Percentiles rank a stretch among this genome's conserved stretches.
Evolutionary conservation across 2,329 filamentous ascomycete genomes (phyloP).

Genomic region (Ophiostoma ulmi): DNA sequence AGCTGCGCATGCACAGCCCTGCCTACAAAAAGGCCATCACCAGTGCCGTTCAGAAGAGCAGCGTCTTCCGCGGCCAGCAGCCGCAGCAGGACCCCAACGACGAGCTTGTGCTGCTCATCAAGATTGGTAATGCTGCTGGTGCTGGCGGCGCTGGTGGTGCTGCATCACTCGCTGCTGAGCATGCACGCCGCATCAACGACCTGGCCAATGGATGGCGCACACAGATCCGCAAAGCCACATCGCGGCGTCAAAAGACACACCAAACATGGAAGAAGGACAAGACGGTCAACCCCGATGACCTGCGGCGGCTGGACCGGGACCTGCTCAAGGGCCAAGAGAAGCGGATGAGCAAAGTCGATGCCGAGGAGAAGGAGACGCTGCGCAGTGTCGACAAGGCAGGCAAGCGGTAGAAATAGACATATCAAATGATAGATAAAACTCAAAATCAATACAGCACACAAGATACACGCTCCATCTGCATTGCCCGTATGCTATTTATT

Average conservation of each 20-base stretch:
- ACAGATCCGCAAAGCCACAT: slow-evolving; percentile 38
- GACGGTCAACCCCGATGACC: slow-evolving; percentile 41
- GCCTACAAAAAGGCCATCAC: slow-evolving; percentile 27
- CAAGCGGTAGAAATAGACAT: neutral
- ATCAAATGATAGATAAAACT: neutral
- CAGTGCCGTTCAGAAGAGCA: slow-evolving; percentile 27
- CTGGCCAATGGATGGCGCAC: slow-evolving; percentile 48
- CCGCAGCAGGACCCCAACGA: slow-evolving; percentile 52
- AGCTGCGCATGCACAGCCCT: slow-evolving; percentile 30
- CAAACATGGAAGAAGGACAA: slow-evolving; percentile 46
- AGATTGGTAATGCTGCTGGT: slow-evolving; percentile 41
- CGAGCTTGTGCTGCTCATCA: slow-evolving; percentile 53
- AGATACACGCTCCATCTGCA: too few relatives aligned
- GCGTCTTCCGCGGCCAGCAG: slow-evolving; percentile 30
- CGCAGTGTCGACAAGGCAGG: slow-evolving; percentile 36
- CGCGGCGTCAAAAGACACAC: slow-evolving; percentile 45
- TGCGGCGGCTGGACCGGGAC: slow-evolving; percentile 40
- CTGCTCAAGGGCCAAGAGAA: slow-evolving; percentile 51
- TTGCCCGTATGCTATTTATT: neutral
- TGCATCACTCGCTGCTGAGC: slow-evolving; percentile 32
- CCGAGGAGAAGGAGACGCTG: slow-evolving; percentile 46
- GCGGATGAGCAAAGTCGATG: slow-evolving; percentile 48
- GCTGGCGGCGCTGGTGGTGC: slow-evolving; percentile 1
- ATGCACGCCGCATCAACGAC: slow-evolving; percentile 42
- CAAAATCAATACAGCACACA: neutral